A percentile compares a stretch with the other conserved stretches of the same genome.
phyloP scores from a whole-genome alignment of 345 rosid species.

The Eucalyptus camaldulensis region DNA sequence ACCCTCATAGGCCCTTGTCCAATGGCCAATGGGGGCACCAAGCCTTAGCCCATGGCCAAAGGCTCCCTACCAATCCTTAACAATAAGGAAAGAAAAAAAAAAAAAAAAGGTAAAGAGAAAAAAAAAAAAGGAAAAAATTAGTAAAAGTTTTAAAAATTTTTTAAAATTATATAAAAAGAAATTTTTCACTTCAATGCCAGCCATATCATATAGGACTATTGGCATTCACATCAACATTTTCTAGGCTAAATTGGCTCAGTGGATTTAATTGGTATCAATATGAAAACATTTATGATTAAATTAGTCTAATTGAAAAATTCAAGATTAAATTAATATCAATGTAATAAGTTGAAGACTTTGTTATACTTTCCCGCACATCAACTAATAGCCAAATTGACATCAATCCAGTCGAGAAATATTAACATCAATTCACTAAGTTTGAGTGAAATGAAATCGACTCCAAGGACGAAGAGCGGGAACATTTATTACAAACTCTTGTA shows the following conservation, averaged over 20 bases:
- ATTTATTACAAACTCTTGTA: too few relatives aligned
- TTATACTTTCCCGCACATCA: neutral
- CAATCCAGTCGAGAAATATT: neutral
- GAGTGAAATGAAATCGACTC: neutral
- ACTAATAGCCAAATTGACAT: neutral
- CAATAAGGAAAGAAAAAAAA: too few relatives aligned
- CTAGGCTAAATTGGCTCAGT: neutral
- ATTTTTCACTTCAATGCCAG: fast-evolving
- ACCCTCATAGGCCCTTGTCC: neutral
- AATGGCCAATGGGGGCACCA: neutral
- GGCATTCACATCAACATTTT: neutral
- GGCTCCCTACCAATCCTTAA: neutral
- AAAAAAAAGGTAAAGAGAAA: too few relatives aligned
- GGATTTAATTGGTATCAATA: fast-evolving
- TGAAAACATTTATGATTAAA: too few relatives aligned
- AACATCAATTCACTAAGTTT: neutral
- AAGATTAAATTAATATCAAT: too few relatives aligned
- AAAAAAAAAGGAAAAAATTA: too few relatives aligned
- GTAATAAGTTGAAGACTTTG: neutral
- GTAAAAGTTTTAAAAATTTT: fast-evolving
- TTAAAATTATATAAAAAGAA: too few relatives aligned
- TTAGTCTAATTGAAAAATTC: too few relatives aligned
- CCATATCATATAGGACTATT: fast-evolving
- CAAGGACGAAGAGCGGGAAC: neutral
- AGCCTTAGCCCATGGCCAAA: neutral